phyloP scores from a whole-genome alignment of 768 basidiomycete genomes.

The Tephrocybe rancida region DNA sequence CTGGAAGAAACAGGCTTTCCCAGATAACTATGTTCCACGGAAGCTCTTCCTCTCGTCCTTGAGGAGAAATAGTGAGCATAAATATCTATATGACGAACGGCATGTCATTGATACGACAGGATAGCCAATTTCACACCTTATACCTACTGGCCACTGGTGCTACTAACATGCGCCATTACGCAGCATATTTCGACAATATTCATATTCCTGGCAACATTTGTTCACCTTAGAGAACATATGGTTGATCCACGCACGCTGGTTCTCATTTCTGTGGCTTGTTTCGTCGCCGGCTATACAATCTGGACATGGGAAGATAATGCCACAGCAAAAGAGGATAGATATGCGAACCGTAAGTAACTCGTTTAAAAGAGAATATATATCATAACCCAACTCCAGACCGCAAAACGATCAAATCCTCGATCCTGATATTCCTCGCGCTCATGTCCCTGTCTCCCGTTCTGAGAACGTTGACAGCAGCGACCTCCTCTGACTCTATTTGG shows the following conservation, averaged over 20 bases:
- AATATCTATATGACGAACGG: slow-evolving; percentile 9
- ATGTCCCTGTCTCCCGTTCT: slow-evolving; percentile 91
- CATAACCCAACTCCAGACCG: slow-evolving; percentile 45
- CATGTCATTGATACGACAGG: slow-evolving; percentile 13
- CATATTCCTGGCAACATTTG: slow-evolving; percentile 81
- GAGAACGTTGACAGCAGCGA: slow-evolving; percentile 90
- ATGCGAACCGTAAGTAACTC: slow-evolving; percentile 20
- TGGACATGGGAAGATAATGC: slow-evolving; percentile 60
- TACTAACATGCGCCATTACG: slow-evolving; percentile 73
- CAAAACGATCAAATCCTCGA: slow-evolving; percentile 75
- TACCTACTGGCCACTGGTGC: slow-evolving; percentile 72
- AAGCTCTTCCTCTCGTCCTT: slow-evolving; percentile 77
- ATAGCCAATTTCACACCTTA: slow-evolving; percentile 82
- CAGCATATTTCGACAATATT: slow-evolving; percentile 85
- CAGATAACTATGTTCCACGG: slow-evolving; percentile 85
- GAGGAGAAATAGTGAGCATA: slow-evolving; percentile 70
- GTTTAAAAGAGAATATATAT: not conserved
- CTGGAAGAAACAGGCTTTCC: slow-evolving; percentile 75
- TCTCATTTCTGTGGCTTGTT: slow-evolving; percentile 61
- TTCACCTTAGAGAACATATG: slow-evolving; percentile 60
- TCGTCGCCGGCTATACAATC: slow-evolving; percentile 57
- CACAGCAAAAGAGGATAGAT: slow-evolving; percentile 8
- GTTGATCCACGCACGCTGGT: slow-evolving; percentile 75
- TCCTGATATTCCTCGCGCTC: slow-evolving; percentile 86
- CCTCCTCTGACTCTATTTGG: slow-evolving; percentile 97